Conservation (phyloP, 129 eudicot species). For the Oenanthe sinensis region DNA sequence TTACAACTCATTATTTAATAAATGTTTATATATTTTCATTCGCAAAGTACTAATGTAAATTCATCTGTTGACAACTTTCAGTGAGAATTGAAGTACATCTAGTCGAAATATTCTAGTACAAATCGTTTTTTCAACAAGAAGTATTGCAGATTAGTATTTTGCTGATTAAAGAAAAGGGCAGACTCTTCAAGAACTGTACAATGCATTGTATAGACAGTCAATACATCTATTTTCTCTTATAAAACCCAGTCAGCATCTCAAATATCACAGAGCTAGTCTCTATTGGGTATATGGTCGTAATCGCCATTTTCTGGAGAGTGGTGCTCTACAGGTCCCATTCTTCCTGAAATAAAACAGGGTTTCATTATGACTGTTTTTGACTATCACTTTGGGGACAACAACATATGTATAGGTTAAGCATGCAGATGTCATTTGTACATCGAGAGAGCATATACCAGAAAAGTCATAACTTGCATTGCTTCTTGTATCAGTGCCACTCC, state of each 20-base stretch:
- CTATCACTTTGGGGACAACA: background rate
- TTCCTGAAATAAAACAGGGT: conserved; percentile 32
- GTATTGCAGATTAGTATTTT: background rate
- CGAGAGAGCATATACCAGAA: conserved; percentile 25
- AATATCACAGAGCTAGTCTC: conserved; percentile 12
- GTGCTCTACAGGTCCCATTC: conserved; percentile 37
- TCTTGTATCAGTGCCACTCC: conserved; percentile 40
- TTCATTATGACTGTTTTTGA: background rate
- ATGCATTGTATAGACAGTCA: background rate
- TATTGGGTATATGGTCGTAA: conserved; percentile 44
- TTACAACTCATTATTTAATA: too few relatives aligned
- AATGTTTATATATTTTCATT: too few relatives aligned
- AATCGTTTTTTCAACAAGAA: background rate
- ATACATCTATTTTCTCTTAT: background rate
- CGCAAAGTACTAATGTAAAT: too few relatives aligned
- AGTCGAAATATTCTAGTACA: background rate
- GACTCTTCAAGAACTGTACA: background rate
- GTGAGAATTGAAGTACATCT: background rate
- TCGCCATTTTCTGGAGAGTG: conserved; percentile 60
- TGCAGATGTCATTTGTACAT: background rate
- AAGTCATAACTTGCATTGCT: conserved; percentile 39
- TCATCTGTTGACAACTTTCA: background rate
- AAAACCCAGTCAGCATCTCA: background rate
- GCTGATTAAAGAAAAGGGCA: background rate
- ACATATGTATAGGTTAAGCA: background rate